Evolutionary conservation across 2,329 filamentous ascomycete species (phyloP).

Genomic region (Neopestalotiopsis sp.): DNA sequence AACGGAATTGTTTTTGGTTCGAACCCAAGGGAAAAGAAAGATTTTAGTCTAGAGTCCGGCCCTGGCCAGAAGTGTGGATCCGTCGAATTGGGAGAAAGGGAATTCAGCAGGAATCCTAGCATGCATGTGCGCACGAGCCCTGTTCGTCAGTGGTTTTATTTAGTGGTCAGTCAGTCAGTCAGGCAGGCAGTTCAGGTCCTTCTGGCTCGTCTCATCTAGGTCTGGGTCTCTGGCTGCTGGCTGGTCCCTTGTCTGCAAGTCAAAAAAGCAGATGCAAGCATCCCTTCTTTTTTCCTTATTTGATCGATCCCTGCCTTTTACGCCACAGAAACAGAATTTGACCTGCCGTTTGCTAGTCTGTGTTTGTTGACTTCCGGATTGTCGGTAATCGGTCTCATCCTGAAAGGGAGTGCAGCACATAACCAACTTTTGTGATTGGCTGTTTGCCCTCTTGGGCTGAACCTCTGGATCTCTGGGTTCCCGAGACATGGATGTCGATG

Average conservation of each 20-base stretch:
- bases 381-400: neutral
- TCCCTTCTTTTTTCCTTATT: neutral
- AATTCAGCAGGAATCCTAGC: neutral
- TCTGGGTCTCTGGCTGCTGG: neutral
- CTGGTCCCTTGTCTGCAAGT: neutral
- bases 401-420: too few species aligned
- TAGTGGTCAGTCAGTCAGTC: neutral
- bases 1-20: constrained; percentile 4
- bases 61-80: neutral
- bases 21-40: constrained; percentile 4
- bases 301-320: neutral
- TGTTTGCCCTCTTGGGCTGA: neutral
- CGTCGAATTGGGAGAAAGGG: neutral
- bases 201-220: too few species aligned
- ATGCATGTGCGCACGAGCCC: neutral
- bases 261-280: neutral
- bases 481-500: neutral
- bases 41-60: constrained; percentile 12
- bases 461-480: neutral
- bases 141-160: too few species aligned
- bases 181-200: too few species aligned
- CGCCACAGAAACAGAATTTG: neutral
- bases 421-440: neutral
- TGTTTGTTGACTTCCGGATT: neutral
- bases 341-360: neutral